Conservation (phyloP, 2,329 filamentous ascomycete genomes). For the Capronia americana region DNA sequence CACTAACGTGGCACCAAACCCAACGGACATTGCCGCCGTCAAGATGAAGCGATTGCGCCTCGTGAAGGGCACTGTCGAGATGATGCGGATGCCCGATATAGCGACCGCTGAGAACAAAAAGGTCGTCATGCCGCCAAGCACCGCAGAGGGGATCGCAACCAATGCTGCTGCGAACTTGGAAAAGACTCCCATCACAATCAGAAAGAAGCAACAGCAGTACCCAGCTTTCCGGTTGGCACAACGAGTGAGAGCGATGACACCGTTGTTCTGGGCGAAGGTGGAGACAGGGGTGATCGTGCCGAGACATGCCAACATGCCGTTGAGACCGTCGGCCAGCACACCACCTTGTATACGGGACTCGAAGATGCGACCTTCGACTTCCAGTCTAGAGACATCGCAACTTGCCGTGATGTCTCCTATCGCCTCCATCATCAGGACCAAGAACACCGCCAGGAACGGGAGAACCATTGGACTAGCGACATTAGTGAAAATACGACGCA, state of each 20-base stretch:
- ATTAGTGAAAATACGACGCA: slow-evolving; percentile 70
- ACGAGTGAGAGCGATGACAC: slow-evolving; percentile 70
- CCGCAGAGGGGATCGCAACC: slow-evolving; percentile 65
- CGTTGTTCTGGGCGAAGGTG: slow-evolving; percentile 72
- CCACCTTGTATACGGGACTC: slow-evolving; percentile 72
- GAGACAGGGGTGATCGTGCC: slow-evolving; percentile 73
- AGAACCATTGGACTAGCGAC: slow-evolving; percentile 66
- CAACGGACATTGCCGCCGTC: slow-evolving; percentile 66
- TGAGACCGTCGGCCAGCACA: slow-evolving; percentile 70
- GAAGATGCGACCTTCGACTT: slow-evolving; percentile 69
- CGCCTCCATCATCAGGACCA: slow-evolving; percentile 71
- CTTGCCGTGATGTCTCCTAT: slow-evolving; percentile 73
- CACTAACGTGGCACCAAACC: slow-evolving; percentile 60
- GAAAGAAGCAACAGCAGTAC: slow-evolving; percentile 68
- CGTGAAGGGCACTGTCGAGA: slow-evolving; percentile 67
- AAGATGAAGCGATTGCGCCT: slow-evolving; percentile 71
- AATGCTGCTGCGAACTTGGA: slow-evolving; percentile 73
- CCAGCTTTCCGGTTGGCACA: slow-evolving; percentile 73
- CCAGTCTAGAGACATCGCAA: slow-evolving; percentile 68
- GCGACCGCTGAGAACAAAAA: slow-evolving; percentile 72
- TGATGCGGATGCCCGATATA: slow-evolving; percentile 70
- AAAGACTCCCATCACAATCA: slow-evolving; percentile 73
- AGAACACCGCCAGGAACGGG: slow-evolving; percentile 62
- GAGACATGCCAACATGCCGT: slow-evolving; percentile 66
- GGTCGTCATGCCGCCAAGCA: slow-evolving; percentile 60